phyloP scores from a whole-genome alignment of 1,284 basidiomycete genomes.

The Paramarasmius palmivorus region DNA sequence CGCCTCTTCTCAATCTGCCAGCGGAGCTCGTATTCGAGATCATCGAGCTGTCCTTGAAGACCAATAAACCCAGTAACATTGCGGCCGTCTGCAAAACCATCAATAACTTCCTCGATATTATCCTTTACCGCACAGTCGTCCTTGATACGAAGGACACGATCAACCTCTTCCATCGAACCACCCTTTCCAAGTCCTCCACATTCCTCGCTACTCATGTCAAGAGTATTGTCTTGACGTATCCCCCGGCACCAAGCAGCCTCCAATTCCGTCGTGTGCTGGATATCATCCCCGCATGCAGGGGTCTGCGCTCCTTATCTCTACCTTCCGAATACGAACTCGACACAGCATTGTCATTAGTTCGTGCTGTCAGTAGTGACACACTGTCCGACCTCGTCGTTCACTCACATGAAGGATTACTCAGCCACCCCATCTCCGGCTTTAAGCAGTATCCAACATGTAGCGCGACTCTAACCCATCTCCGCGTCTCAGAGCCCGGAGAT shows the following conservation, averaged over 20 bases:
- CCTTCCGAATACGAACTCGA: slow-evolving; percentile 24
- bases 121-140: slow-evolving; percentile 37
- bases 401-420: slow-evolving; percentile 22
- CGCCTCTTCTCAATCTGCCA: slow-evolving; percentile 24
- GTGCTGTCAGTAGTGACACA: slow-evolving; percentile 13
- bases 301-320: slow-evolving; percentile 25
- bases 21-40: slow-evolving; percentile 33
- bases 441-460: slow-evolving; percentile 9
- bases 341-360: slow-evolving; percentile 14
- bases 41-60: slow-evolving; percentile 30
- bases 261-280: slow-evolving; percentile 21
- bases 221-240: slow-evolving; percentile 31
- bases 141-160: slow-evolving; percentile 29
- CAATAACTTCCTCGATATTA: slow-evolving; percentile 26
- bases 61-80: slow-evolving; percentile 26
- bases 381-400: slow-evolving; percentile 26
- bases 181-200: slow-evolving; percentile 25
- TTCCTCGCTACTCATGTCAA: slow-evolving; percentile 35
- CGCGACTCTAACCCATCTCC: slow-evolving; percentile 34
- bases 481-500: slow-evolving; percentile 38
- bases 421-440: slow-evolving; percentile 8
- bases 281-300: slow-evolving; percentile 29
- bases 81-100: slow-evolving; percentile 31
- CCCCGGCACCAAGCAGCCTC: slow-evolving; percentile 16
- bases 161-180: slow-evolving; percentile 36